Evolutionary conservation across 108 stramenopile species (phyloP), one percentile per base, ranked within the genome.

Genomic region (Asterionellopsis glacialis): DNA sequence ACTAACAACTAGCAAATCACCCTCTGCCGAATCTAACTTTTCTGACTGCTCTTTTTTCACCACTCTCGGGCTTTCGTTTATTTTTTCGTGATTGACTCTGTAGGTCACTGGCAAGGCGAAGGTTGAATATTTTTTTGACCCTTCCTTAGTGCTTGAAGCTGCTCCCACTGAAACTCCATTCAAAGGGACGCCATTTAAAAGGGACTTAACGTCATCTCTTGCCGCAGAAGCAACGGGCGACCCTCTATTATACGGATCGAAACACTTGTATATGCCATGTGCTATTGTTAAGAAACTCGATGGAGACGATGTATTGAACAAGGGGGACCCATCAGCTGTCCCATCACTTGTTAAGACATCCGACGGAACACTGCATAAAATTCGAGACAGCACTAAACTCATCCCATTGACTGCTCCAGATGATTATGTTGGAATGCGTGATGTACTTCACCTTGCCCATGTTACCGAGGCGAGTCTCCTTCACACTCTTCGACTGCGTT

Each of bases 81-180:
- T 48, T 48, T 5, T 48, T 16, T 48, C 2, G 2, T 21, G 5
- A 21, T 48, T 21, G 19, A 5, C 16, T 7, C 14, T 48, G 5
- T 19, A 48, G 91, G 85, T 93, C 43, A 93, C 91, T 41, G 91
- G 91, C 25, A 93, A 93, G 62, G 70, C 81, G 54, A 85, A 76
- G 33, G 80, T 87, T 14, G 87, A 93, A 66, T 93, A 93, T 53
- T 93, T 83, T 60, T 85, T 93, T 61, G 87, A 93, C 68, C 91
- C 91, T 10, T 58, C 75, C 9, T 74, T 87, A 0, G 57, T 82
- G 48, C 55, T 93, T 13, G 60, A 73, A 14, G 65, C n/a, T 33
- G 55, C 61, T 38, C 26, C 65, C 11, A 61, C 50, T 33, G 67
- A 66, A 11, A 75, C 67, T 13, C 47, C 61, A 11, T 54, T 38